Conservation (phyloP, 805 yeast genomes). For the Candida ulmi region DNA sequence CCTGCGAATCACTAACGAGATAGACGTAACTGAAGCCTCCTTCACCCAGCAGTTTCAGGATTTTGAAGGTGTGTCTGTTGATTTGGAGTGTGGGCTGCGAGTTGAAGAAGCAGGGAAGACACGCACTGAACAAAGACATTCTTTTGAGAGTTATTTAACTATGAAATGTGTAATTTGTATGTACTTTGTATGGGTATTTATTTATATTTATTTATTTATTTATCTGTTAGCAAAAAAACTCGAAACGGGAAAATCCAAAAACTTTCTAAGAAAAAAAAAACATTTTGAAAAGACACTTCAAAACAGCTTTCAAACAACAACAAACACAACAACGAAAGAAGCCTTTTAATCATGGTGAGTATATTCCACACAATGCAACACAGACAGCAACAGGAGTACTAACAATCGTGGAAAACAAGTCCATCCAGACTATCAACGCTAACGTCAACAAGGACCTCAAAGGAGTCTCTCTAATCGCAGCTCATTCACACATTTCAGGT, state of each 20-base stretch:
- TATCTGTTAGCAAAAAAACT: too few relatives aligned
- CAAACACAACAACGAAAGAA: too few relatives aligned
- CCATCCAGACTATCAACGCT: conserved; percentile 37
- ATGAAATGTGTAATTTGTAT: too few relatives aligned
- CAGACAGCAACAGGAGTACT: background rate
- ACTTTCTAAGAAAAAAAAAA: too few relatives aligned
- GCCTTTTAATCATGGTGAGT: conserved; percentile 8
- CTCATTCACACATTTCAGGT: conserved; percentile 97
- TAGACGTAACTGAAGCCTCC: conserved; percentile 89
- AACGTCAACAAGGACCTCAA: conserved; percentile 43
- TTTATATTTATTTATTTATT: too few relatives aligned
- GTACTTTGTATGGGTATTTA: too few relatives aligned
- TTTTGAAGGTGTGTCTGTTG: conserved; percentile 56
- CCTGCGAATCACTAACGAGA: conserved; percentile 46
- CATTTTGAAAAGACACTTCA: too few relatives aligned
- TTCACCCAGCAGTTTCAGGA: conserved; percentile 75
- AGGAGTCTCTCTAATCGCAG: conserved; percentile 80
- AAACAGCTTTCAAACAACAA: too few relatives aligned
- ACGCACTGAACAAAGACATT: conserved; percentile 10
- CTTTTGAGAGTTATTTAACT: background rate
- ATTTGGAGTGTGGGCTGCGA: conserved; percentile 54
- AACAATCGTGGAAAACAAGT: conserved; percentile 14
- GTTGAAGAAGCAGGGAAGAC: conserved; percentile 21
- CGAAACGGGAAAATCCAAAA: too few relatives aligned
- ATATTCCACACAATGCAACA: background rate